Conservation (phyloP, 306 rosid species). For the Lathyrus oleraceus region DNA sequence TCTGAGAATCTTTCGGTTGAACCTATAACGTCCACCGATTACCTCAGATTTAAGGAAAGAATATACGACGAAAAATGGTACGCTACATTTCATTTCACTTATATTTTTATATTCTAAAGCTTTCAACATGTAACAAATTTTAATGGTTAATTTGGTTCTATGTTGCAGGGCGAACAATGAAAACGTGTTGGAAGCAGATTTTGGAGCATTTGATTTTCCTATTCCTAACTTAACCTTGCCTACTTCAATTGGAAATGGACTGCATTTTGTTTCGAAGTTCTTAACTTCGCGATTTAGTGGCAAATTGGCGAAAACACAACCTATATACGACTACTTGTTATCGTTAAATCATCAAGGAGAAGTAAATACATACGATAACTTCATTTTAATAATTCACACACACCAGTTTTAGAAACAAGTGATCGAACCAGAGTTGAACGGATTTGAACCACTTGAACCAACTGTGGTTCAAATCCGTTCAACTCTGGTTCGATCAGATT, state of each 20-base stretch:
- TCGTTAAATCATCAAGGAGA: conserved; percentile 65
- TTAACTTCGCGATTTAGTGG: conserved; percentile 55
- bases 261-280: conserved; percentile 62
- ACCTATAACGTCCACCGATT: conserved; percentile 60
- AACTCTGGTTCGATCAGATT: neutral
- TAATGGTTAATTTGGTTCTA: conserved; percentile 7
- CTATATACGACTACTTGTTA: conserved; percentile 76
- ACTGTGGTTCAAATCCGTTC: neutral
- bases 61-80: conserved; percentile 69
- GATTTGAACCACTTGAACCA: too few species aligned
- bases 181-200: conserved; percentile 82
- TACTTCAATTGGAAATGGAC: conserved; percentile 88
- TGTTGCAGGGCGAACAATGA: conserved; percentile 78
- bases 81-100: neutral
- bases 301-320: conserved; percentile 59
- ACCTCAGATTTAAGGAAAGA: conserved; percentile 68
- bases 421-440: neutral
- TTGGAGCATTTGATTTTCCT: conserved; percentile 70
- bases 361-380: conserved; percentile 53
- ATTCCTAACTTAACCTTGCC: conserved; percentile 64
- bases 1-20: conserved; percentile 69
- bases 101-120: neutral
- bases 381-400: neutral
- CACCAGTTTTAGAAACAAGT: neutral
- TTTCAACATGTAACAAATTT: neutral